phyloP scores from a whole-genome alignment of 495 filamentous ascomycete species.

The Xylaria flabelliformis region DNA sequence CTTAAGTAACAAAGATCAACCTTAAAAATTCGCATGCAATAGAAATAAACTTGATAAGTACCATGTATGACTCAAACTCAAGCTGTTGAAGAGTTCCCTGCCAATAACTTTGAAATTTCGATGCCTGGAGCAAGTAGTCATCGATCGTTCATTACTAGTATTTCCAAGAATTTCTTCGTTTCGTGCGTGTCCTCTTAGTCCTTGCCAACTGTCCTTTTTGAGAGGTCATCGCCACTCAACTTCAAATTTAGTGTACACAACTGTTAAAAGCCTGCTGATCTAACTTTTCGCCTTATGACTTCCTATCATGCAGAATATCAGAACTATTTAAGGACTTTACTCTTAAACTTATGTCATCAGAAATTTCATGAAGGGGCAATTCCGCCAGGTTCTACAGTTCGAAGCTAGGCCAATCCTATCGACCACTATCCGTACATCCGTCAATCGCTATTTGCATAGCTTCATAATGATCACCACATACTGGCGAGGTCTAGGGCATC shows the following conservation, averaged over 20 bases:
- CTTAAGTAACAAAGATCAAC: slow-evolving; percentile 16
- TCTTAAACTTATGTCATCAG: neutral
- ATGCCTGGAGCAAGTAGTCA: neutral
- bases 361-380: neutral
- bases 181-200: slow-evolving; percentile 32
- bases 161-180: slow-evolving; percentile 26
- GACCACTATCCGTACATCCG: neutral
- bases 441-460: neutral
- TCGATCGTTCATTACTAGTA: neutral
- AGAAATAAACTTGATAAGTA: neutral
- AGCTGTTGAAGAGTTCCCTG: neutral
- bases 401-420: neutral
- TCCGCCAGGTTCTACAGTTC: neutral
- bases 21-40: neutral
- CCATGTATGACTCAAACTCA: neutral
- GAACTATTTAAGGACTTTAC: neutral
- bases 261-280: neutral
- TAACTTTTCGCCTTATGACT: neutral
- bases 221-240: slow-evolving; percentile 35
- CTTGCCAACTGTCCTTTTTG: slow-evolving; percentile 44
- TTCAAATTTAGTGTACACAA: slow-evolving; percentile 17
- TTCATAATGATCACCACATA: slow-evolving; percentile 30
- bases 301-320: neutral
- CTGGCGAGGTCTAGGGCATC: slow-evolving; percentile 15
- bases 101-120: neutral